These are phyloP conservation scores for Stagonosporopsis cucurbitacearum DNA, from an alignment of 2,329 filamentous ascomycete species.

Conservation along the genomic window DNA sequence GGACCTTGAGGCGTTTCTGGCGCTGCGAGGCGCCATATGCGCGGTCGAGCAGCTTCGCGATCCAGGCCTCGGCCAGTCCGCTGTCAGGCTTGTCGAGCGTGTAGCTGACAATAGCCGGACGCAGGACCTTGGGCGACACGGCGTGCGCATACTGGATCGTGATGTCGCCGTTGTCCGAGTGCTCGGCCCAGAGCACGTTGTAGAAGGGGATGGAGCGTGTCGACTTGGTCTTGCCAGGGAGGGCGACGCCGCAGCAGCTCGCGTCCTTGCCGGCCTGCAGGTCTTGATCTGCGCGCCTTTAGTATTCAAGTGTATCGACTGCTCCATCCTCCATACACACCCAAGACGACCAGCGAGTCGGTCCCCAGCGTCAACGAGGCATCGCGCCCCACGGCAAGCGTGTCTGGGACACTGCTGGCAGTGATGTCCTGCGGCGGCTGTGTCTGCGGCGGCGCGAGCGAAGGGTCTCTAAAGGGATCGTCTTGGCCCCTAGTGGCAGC, in stretches of 20 bases:
- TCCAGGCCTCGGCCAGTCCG: conserved; percentile 65
- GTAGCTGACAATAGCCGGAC: conserved; percentile 68
- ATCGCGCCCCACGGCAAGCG: conserved; percentile 62
- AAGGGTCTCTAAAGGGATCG: conserved; percentile 43
- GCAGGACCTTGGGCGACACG: conserved; percentile 63
- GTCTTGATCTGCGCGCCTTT: conserved; percentile 57
- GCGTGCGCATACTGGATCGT: conserved; percentile 74
- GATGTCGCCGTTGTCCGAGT: conserved; percentile 63
- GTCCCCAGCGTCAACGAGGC: conserved; percentile 66
- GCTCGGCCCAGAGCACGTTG: conserved; percentile 82
- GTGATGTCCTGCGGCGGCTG: conserved; percentile 1
- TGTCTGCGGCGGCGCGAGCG: conserved; percentile 23
- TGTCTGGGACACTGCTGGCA: conserved; percentile 38
- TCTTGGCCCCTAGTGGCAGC: conserved; percentile 24
- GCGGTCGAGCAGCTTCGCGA: conserved; percentile 67
- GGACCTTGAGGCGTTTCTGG: conserved; percentile 80
- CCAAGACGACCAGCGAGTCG: conserved; percentile 66
- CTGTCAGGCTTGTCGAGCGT: conserved; percentile 60
- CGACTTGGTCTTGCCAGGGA: conserved; percentile 56
- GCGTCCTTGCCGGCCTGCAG: conserved; percentile 56
- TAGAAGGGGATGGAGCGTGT: conserved; percentile 74
- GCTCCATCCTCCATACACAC: conserved; percentile 46
- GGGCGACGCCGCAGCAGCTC: conserved; percentile 63
- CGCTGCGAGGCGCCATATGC: conserved; percentile 74
- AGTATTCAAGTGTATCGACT: conserved; percentile 9